phyloP scores from a whole-genome alignment of 177 flowering plant species.

The Vitis hybrid region DNA sequence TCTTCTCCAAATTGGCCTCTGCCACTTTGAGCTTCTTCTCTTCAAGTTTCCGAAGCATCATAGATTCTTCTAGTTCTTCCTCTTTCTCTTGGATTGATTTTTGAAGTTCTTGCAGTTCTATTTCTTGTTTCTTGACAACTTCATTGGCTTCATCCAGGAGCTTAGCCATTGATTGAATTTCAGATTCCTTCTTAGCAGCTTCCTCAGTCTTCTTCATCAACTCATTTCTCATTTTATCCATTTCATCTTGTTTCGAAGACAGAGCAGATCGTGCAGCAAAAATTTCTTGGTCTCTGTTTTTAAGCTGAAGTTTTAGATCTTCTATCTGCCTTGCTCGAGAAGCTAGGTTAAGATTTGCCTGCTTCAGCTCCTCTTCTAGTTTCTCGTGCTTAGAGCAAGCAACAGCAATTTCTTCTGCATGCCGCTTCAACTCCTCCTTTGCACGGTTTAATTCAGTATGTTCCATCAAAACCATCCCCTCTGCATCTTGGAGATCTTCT shows the following conservation, averaged over 20 bases:
- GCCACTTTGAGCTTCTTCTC: constrained; percentile 56
- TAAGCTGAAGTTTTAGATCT: constrained; percentile 56
- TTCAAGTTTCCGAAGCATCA: constrained; percentile 38
- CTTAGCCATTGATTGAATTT: constrained; percentile 47
- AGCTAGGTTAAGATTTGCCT: constrained; percentile 53
- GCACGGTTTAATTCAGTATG: constrained; percentile 48
- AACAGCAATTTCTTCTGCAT: constrained; percentile 51
- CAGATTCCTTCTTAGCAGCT: constrained; percentile 32
- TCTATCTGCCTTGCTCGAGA: constrained; percentile 69
- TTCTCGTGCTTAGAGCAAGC: constrained; percentile 48
- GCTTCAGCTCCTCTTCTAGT: constrained; percentile 64
- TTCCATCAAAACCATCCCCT: constrained; percentile 50
- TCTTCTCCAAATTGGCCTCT: constrained; percentile 62
- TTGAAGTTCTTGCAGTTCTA: constrained; percentile 55
- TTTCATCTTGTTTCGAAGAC: constrained; percentile 56
- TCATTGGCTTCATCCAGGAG: constrained; percentile 62
- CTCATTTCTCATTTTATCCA: constrained; percentile 53
- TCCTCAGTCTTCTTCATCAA: constrained; percentile 52
- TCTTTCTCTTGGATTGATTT: constrained; percentile 47
- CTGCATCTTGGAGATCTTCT: constrained; percentile 72
- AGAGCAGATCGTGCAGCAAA: constrained; percentile 35
- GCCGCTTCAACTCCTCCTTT: constrained; percentile 55
- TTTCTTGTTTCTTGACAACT: constrained; percentile 58
- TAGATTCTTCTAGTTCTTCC: constrained; percentile 46
- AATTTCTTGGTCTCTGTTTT: constrained; percentile 53